A percentile compares a stretch with the other conserved stretches of the same genome.
Conservation (phyloP, 148 eudicot genomes). For the Arbutus unedo region DNA sequence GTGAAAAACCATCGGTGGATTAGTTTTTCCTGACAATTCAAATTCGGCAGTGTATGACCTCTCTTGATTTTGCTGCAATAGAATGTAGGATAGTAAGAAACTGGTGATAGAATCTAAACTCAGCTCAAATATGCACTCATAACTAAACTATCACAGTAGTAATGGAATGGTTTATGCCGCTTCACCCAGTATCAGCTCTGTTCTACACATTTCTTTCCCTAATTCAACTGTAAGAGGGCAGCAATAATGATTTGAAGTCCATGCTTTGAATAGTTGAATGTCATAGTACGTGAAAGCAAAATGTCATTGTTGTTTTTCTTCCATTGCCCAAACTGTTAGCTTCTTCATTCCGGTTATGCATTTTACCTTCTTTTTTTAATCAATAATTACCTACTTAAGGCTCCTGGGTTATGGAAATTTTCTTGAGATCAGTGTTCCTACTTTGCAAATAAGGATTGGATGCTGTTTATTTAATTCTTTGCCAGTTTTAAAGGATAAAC, state of each 20-base stretch:
- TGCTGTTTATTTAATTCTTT: background rate
- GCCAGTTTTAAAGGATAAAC: background rate
- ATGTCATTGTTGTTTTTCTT: background rate
- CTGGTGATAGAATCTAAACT: background rate
- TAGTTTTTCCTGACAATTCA: background rate
- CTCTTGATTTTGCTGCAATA: background rate
- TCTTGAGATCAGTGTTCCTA: background rate
- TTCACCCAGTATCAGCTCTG: background rate
- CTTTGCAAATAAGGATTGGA: background rate
- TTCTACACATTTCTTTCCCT: background rate
- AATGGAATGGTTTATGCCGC: background rate
- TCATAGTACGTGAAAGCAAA: background rate
- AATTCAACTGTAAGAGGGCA: background rate
- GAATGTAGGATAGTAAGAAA: background rate
- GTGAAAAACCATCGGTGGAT: background rate
- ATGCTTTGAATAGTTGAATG: background rate
- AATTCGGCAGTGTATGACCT: background rate
- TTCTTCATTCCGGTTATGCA: background rate
- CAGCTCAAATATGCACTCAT: background rate
- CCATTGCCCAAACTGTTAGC: background rate
- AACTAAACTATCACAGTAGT: background rate
- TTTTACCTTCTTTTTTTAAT: background rate
- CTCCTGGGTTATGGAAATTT: background rate
- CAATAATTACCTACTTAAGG: background rate
- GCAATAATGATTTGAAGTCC: background rate